These are phyloP conservation scores for Pseudoturritis turrita DNA, from an alignment of 345 rosid species.

Conservation along the genomic window DNA sequence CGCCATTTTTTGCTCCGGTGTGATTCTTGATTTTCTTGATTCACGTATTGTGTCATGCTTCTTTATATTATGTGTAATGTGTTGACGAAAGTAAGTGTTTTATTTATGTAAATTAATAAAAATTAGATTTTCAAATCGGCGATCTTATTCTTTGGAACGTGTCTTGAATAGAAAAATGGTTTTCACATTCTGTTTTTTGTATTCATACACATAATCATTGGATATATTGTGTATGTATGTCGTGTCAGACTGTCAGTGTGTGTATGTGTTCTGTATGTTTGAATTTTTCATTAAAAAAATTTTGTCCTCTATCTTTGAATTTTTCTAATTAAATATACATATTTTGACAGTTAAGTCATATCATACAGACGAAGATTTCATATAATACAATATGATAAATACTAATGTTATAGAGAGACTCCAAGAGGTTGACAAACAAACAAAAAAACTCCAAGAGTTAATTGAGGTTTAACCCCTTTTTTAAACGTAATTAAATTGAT, in stretches of 20 bases:
- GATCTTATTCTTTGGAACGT: slow-evolving; percentile 11
- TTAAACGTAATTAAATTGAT: background rate
- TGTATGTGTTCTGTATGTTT: background rate
- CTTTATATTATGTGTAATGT: background rate
- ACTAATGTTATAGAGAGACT: background rate
- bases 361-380: background rate
- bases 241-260: background rate
- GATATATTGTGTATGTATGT: background rate
- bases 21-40: slow-evolving; percentile 12
- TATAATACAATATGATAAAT: background rate
- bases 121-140: background rate
- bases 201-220: background rate
- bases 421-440: no score
- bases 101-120: background rate
- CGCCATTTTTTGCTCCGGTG: slow-evolving; percentile 32
- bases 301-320: background rate
- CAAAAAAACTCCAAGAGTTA: slow-evolving; percentile 1
- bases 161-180: background rate
- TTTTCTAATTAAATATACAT: background rate
- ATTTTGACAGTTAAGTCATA: background rate
- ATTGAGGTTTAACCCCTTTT: background rate
- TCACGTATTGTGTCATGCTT: background rate
- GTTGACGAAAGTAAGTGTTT: slow-evolving; percentile 11
- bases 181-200: background rate
- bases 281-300: no score